Conservation (phyloP, 2,329 filamentous ascomycete genomes). For the Cercospora janseana region DNA sequence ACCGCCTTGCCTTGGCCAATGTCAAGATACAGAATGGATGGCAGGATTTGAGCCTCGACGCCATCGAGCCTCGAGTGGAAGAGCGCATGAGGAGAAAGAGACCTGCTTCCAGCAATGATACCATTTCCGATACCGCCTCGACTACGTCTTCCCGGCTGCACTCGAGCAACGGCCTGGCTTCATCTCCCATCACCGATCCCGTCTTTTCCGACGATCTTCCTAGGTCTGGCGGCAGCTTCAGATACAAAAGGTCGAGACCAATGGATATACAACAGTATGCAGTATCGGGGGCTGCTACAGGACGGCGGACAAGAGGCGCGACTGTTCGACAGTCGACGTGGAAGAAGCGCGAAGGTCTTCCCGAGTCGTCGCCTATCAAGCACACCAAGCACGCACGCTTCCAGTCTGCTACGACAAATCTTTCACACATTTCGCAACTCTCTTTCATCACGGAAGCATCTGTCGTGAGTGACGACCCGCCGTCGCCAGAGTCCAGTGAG, state of each 20-base stretch:
- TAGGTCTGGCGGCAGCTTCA: conserved; percentile 62
- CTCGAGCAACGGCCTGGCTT: conserved; percentile 68
- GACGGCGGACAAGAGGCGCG: conserved; percentile 33
- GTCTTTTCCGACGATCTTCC: conserved; percentile 81
- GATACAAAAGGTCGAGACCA: conserved; percentile 34
- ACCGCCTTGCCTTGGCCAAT: conserved; percentile 89
- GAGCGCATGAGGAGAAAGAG: conserved; percentile 74
- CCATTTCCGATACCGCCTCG: conserved; percentile 82
- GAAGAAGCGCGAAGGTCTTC: conserved; percentile 73
- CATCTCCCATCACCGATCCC: conserved; percentile 77
- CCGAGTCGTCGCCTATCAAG: conserved; percentile 85
- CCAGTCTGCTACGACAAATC: conserved; percentile 49
- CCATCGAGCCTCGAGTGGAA: conserved; percentile 79
- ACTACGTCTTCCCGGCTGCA: conserved; percentile 76
- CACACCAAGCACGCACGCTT: conserved; percentile 72
- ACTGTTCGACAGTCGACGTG: conserved; percentile 57
- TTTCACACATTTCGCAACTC: conserved; percentile 63
- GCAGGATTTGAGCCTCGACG: conserved; percentile 83
- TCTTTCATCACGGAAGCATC: conserved; percentile 75
- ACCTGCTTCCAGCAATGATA: conserved; percentile 60
- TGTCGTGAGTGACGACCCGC: conserved; percentile 63
- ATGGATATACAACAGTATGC: conserved; percentile 24
- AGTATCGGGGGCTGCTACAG: conserved; percentile 35
- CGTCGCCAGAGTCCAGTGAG: conserved; percentile 62
- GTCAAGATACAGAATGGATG: conserved; percentile 97